Conservation (phyloP, 441 rosid species). For the Populus trichocarpa region DNA sequence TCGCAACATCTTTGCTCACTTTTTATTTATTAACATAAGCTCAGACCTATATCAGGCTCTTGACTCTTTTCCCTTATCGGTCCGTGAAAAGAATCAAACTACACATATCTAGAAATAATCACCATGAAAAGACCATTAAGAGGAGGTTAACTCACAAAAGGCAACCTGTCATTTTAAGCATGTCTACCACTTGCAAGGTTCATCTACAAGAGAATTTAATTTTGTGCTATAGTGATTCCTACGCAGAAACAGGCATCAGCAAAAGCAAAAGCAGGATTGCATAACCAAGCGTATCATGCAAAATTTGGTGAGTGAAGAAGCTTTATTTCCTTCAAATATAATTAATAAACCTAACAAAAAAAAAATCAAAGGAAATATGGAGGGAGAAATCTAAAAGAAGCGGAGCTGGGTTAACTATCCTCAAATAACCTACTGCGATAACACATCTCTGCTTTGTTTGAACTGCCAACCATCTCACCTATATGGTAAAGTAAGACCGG, state of each 20-base stretch:
- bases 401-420: background rate
- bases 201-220: background rate
- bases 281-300: background rate
- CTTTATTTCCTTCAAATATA: background rate
- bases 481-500: background rate
- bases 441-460: background rate
- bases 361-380: background rate
- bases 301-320: background rate
- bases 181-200: background rate
- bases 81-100: background rate
- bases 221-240: background rate
- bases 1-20: background rate
- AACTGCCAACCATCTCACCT: constrained; percentile 4
- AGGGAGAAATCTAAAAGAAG: background rate
- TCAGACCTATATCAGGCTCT: background rate
- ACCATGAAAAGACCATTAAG: background rate
- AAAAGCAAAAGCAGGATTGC: background rate
- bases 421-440: background rate
- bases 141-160: background rate
- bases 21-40: background rate
- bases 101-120: background rate
- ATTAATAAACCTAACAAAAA: background rate
- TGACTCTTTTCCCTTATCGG: background rate
- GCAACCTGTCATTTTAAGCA: background rate
- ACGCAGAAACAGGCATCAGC: background rate